Evolutionary conservation across 768 basidiomycete genomes (phyloP).

Genomic region (Tylopilus vinaceipallidus): DNA sequence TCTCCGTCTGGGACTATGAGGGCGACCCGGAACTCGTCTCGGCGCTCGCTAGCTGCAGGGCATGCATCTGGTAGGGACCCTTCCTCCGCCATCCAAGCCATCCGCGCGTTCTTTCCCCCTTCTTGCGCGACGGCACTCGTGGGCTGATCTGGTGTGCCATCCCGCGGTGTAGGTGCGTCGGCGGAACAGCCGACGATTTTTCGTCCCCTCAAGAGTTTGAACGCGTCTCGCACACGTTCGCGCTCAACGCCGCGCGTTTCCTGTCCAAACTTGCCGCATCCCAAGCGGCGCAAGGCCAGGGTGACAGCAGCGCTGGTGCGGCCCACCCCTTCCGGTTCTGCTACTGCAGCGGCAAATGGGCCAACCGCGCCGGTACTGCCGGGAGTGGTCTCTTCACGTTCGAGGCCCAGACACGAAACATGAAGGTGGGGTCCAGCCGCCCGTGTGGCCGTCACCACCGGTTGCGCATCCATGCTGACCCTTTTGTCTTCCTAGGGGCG

Average conservation of each 20-base stretch:
- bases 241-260: conserved; percentile 24
- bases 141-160: conserved; percentile 1
- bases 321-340: conserved; percentile 23
- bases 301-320: background rate
- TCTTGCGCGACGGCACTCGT: background rate
- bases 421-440: too few relatives aligned
- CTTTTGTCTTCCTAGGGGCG: conserved; percentile 16
- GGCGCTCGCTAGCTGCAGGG: conserved; percentile 20
- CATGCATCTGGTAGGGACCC: conserved; percentile 28
- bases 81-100: background rate
- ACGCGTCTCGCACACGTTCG: conserved; percentile 24
- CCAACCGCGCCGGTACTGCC: conserved; percentile 15
- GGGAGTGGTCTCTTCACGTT: conserved; percentile 11
- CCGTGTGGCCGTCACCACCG: too few relatives aligned
- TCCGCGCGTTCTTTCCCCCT: background rate
- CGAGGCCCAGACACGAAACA: conserved; percentile 21
- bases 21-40: conserved; percentile 23
- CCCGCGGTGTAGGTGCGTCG: conserved; percentile 20
- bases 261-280: conserved; percentile 17
- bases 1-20: conserved; percentile 28
- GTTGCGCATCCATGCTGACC: too few relatives aligned
- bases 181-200: conserved; percentile 25
- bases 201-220: conserved; percentile 23
- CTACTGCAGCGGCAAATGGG: conserved; percentile 27
- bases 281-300: background rate